phyloP scores from a whole-genome alignment of 352 stramenopile species.

The Plasmopara muralis region DNA sequence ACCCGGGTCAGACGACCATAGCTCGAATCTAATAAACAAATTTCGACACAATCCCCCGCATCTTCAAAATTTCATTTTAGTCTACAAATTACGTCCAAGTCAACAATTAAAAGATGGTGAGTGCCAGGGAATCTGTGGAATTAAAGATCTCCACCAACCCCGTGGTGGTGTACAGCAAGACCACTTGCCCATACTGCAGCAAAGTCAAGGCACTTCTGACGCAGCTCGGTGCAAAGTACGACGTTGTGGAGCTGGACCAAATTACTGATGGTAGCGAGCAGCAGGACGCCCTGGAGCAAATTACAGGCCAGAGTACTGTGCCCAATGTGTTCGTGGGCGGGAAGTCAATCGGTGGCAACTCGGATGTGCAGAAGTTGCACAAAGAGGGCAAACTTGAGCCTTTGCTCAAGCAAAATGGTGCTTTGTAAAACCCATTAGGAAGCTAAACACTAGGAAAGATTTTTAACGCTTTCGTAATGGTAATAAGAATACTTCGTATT shows the following conservation, averaged over 20 bases:
- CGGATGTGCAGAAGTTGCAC: conserved; percentile 88
- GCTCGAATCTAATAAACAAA: too few relatives aligned
- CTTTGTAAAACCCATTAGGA: conserved; percentile 26
- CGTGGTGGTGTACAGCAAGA: conserved; percentile 90
- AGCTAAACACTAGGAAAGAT: too few relatives aligned
- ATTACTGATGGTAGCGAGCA: conserved; percentile 41
- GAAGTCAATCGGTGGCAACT: conserved; percentile 92
- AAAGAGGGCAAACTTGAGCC: conserved; percentile 83
- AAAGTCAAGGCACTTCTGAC: conserved; percentile 59
- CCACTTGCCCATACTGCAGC: conserved; percentile 92
- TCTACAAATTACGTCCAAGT: too few relatives aligned
- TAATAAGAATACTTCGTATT: too few relatives aligned
- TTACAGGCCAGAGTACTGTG: conserved; percentile 90
- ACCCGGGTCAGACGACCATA: too few relatives aligned
- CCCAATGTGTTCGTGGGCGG: conserved; percentile 97
- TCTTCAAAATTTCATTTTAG: too few relatives aligned
- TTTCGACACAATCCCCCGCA: too few relatives aligned
- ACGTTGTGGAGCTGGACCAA: conserved; percentile 59
- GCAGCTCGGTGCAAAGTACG: conserved; percentile 44
- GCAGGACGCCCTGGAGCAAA: conserved; percentile 51
- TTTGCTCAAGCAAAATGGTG: conserved; percentile 73
- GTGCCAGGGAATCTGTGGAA: conserved; percentile 60
- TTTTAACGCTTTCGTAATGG: too few relatives aligned
- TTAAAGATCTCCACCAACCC: conserved; percentile 40
- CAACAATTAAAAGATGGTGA: conserved; percentile 27